Evolutionary conservation across 2,329 filamentous ascomycete species (phyloP).

Genomic region (Talaromyces verruculosus): DNA sequence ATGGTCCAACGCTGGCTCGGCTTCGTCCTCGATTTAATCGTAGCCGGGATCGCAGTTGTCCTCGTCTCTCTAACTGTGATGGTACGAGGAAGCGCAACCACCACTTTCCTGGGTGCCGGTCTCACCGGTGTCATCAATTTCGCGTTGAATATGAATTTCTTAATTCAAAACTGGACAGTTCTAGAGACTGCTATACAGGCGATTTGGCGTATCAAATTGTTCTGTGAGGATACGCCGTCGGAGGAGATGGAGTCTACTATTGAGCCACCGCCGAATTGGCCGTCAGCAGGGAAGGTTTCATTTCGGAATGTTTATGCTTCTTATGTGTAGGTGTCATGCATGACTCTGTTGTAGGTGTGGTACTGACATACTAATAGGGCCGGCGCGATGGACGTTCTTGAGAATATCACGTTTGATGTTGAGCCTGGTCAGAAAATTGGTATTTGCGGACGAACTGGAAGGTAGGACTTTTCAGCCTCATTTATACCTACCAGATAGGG

Average conservation of each 20-base stretch:
- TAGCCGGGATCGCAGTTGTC: constrained; percentile 50
- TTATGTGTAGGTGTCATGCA: not conserved
- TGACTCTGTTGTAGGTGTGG: not conserved
- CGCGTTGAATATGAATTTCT: constrained; percentile 54
- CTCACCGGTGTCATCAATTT: constrained; percentile 47
- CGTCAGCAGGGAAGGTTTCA: not conserved
- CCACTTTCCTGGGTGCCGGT: constrained; percentile 37
- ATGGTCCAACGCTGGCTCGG: constrained; percentile 59
- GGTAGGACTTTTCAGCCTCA: not conserved
- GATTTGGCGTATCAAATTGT: constrained; percentile 55
- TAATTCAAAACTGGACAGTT: constrained; percentile 56
- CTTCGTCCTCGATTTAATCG: constrained; percentile 52
- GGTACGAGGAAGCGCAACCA: not conserved
- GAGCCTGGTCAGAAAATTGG: constrained; percentile 41
- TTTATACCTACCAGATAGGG: not conserved
- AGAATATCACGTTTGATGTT: constrained; percentile 49
- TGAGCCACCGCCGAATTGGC: not conserved
- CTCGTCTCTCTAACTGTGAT: constrained; percentile 53
- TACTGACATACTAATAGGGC: not conserved
- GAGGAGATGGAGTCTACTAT: constrained; percentile 38
- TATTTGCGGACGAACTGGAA: constrained; percentile 37
- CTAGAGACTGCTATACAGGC: constrained; percentile 60
- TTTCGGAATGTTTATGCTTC: constrained; percentile 11
- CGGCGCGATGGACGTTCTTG: constrained; percentile 38
- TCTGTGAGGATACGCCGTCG: constrained; percentile 45